Evolutionary conservation across 805 yeast species (phyloP), one percentile per base, ranked within the genome.

Genomic region (Wickerhamiella brachini): DNA sequence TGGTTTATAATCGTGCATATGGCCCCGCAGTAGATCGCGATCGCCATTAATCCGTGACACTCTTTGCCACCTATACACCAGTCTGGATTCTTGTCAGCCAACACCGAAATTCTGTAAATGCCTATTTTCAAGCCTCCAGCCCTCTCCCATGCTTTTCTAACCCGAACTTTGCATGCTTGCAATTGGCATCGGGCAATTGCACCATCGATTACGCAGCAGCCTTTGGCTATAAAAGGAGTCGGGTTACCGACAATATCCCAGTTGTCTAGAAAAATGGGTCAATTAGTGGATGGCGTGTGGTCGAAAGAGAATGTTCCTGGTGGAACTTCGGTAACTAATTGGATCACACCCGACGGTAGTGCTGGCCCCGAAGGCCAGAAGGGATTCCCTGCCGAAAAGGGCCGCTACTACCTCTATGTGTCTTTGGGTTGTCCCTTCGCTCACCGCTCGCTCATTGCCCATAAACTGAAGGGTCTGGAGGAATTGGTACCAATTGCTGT

Each of bases 381-480:
- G 31, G 55, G 50, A 13, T 84, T 78, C 62, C 71, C 78, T 21
- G 85, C 95, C 5, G 95, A 86, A 61, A 73, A 75, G 48, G 78
- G 78, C 53, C 76, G 97, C 61, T 89, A 89, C 64, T 95, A 87
- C 67, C 73, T 88, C 51, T 88, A 83, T 61, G 90, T 87, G 13
- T 81, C 88, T 1, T 70, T 73, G 47, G 95, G 95, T 3, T 89
- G 97, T 67, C 97, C 97, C 2, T 89, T 96, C 85, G 97, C 97
- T 0, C 94, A 86, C 63, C 74, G 97, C 52, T 78, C 89, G 0
- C 71, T 87, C 53, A 79, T 87, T 50, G 75, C 82, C 3, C 68
- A 95, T 49, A 66, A 74, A 6, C 70, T 88, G 55, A 85, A 86
- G 68, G 94, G 95, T 0, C 65, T 83, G 45, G 66, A 71, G 13